phyloP scores from a whole-genome alignment of 2,329 filamentous ascomycete genomes.

The Phoma sp. region DNA sequence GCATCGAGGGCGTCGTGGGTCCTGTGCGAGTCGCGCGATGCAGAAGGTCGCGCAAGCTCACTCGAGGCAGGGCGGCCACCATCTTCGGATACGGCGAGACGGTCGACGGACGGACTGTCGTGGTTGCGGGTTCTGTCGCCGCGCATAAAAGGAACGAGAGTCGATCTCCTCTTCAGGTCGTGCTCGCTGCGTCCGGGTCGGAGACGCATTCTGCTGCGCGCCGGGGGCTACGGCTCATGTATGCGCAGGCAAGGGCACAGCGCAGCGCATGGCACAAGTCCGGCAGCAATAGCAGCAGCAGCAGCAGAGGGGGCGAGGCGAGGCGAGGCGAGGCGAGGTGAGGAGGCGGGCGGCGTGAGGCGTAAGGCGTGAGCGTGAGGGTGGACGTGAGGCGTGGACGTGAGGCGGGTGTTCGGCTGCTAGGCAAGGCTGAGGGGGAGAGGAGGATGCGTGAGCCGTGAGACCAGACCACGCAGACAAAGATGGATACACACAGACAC shows the following conservation, averaged over 20 bases:
- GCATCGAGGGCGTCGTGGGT: conserved; percentile 24
- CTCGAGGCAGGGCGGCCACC: conserved; percentile 38
- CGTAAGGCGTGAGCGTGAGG: not conserved
- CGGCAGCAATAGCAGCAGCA: conserved; percentile 9
- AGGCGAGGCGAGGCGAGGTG: not conserved
- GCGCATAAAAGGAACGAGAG: conserved; percentile 51
- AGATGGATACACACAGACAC: too few relatives aligned
- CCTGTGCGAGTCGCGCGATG: conserved; percentile 18
- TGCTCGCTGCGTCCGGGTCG: conserved; percentile 48
- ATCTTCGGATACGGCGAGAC: conserved; percentile 44
- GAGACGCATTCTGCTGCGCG: conserved; percentile 49
- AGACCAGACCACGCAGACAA: too few relatives aligned
- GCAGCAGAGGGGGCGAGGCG: conserved; percentile 10
- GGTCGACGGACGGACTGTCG: conserved; percentile 33
- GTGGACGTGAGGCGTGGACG: not conserved
- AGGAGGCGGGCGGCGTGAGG: not conserved
- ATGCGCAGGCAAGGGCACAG: conserved; percentile 37
- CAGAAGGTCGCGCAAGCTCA: conserved; percentile 32
- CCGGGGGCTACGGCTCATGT: conserved; percentile 43
- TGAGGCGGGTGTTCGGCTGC: not conserved
- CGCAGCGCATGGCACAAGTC: conserved; percentile 41
- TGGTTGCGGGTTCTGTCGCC: conserved; percentile 38
- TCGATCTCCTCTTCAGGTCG: conserved; percentile 53
- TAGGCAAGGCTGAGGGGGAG: not conserved
- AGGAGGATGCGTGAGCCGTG: too few relatives aligned